These are phyloP conservation scores for Astrothelium subdiscretum DNA, from an alignment of 495 filamentous ascomycete species.

Conservation along the genomic window DNA sequence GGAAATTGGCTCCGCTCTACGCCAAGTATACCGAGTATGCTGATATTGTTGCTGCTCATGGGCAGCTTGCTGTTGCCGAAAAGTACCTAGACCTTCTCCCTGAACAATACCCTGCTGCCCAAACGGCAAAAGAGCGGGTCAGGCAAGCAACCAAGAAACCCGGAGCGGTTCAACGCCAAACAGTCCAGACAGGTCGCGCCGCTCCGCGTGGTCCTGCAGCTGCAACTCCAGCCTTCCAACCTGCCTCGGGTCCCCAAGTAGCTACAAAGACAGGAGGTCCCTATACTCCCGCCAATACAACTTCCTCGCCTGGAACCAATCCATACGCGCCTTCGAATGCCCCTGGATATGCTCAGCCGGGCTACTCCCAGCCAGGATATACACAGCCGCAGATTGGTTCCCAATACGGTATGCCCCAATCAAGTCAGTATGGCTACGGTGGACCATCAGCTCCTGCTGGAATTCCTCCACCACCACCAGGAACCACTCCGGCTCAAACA, in stretches of 20 bases:
- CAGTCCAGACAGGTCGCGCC: constrained; percentile 10
- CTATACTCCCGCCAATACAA: constrained; percentile 9
- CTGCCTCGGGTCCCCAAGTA: background rate
- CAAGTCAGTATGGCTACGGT: constrained; percentile 2
- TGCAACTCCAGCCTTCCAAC: background rate
- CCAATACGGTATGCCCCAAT: background rate
- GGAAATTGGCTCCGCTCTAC: constrained; percentile 84
- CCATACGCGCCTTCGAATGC: constrained; percentile 20
- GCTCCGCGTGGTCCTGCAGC: constrained; percentile 5
- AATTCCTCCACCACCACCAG: constrained; percentile 25
- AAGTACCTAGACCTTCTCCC: constrained; percentile 87
- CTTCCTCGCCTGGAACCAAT: constrained; percentile 3
- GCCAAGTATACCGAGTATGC: constrained; percentile 96
- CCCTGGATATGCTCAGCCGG: background rate
- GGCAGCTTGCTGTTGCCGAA: constrained; percentile 74
- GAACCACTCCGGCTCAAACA: constrained; percentile 23
- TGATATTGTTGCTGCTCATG: constrained; percentile 84
- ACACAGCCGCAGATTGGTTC: background rate
- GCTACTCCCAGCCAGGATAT: background rate
- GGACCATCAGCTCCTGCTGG: constrained; percentile 32
- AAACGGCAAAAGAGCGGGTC: constrained; percentile 76
- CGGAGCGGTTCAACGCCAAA: constrained; percentile 22
- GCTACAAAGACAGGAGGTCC: background rate
- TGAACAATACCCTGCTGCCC: constrained; percentile 72
- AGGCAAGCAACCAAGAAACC: constrained; percentile 71